Evolutionary conservation across 805 yeast species (phyloP).

Genomic region (Ogataea populi-albae): DNA sequence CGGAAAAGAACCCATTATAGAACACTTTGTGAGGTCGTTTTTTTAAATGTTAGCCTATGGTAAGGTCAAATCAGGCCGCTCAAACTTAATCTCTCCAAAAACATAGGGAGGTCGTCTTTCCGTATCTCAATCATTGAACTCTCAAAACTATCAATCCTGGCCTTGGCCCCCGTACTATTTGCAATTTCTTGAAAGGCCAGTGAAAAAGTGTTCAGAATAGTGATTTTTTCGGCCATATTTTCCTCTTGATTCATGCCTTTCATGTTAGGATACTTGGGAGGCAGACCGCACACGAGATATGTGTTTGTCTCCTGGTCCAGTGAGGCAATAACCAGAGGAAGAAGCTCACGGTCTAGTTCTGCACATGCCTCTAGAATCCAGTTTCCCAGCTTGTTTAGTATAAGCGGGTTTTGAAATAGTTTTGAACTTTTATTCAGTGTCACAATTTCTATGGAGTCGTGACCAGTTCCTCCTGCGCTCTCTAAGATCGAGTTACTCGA

Average conservation of each 20-base stretch:
- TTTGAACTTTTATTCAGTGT: constrained; percentile 60
- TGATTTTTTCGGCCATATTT: constrained; percentile 36
- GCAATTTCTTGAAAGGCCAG: constrained; percentile 90
- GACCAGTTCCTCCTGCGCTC: constrained; percentile 17
- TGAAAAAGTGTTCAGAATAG: constrained; percentile 76
- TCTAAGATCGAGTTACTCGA: constrained; percentile 16
- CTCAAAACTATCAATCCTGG: constrained; percentile 91
- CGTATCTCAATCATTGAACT: constrained; percentile 88
- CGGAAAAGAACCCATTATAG: too few species aligned
- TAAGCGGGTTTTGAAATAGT: constrained; percentile 81
- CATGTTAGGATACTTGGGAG: constrained; percentile 68
- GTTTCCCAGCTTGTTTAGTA: constrained; percentile 76
- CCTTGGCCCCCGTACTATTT: constrained; percentile 77
- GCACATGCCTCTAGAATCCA: constrained; percentile 92
- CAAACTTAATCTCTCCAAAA: constrained; percentile 76
- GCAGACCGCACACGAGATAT: constrained; percentile 83
- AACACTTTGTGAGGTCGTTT: too few species aligned
- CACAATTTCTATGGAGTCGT: constrained; percentile 31
- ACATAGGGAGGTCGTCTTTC: constrained; percentile 83
- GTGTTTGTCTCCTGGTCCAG: constrained; percentile 71
- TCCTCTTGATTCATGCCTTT: constrained; percentile 32
- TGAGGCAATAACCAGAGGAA: constrained; percentile 86
- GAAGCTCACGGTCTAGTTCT: constrained; percentile 62
- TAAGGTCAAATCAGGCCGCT: constrained; percentile 53
- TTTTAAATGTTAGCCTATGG: neutral